Conservation (phyloP, 345 rosid genomes). For the Rhodomyrtus tomentosa region DNA sequence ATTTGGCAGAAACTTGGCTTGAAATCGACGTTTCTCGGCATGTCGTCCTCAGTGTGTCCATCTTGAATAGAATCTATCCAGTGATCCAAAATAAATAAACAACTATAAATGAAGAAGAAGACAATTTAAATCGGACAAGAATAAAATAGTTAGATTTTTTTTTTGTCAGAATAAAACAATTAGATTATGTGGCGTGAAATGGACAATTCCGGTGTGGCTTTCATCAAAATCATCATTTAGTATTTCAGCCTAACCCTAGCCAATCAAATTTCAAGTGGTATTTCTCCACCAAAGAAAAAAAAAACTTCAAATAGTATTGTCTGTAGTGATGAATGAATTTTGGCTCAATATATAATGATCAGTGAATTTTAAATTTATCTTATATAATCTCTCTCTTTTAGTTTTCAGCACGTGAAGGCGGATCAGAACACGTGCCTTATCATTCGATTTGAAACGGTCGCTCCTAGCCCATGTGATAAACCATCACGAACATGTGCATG, state of each 20-base stretch:
- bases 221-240: not conserved
- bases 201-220: not conserved
- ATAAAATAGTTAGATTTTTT: not conserved
- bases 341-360: too few relatives aligned
- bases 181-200: not conserved
- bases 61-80: not conserved
- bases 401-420: too few relatives aligned
- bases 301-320: too few relatives aligned
- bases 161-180: not conserved
- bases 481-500: not conserved
- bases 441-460: too few relatives aligned
- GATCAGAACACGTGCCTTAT: too few relatives aligned
- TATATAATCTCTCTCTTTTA: too few relatives aligned
- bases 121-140: not conserved
- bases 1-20: not conserved
- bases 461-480: not conserved
- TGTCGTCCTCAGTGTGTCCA: not conserved
- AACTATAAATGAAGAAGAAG: not conserved
- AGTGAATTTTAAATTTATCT: too few relatives aligned
- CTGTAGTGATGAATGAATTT: too few relatives aligned
- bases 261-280: not conserved
- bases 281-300: too few relatives aligned
- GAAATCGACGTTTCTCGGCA: not conserved
- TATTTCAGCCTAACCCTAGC: not conserved
- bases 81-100: not conserved